Conservation (phyloP, 805 yeast genomes). For the Pichia rugopelliculosa region DNA sequence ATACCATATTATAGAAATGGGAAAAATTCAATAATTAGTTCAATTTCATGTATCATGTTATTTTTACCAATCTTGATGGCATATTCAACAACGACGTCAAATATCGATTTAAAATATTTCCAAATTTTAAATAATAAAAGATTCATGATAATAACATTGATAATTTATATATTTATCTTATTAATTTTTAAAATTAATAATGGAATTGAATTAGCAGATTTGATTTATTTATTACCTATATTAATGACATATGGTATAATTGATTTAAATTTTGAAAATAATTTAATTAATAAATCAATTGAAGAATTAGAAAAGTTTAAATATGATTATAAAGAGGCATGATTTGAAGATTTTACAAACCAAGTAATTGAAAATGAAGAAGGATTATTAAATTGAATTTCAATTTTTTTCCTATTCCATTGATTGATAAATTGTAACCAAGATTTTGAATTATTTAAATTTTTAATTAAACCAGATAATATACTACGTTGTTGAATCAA, state of each 20-base stretch:
- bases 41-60: slow-evolving; percentile 18
- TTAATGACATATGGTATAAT: slow-evolving; percentile 16
- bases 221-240: slow-evolving; percentile 23
- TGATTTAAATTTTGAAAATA: slow-evolving; percentile 15
- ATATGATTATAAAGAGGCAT: slow-evolving; percentile 28
- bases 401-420: slow-evolving; percentile 7
- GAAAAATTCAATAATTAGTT: slow-evolving; percentile 19
- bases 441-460: slow-evolving; percentile 11
- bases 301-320: slow-evolving; percentile 17
- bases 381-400: slow-evolving; percentile 2
- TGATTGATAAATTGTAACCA: slow-evolving; percentile 4
- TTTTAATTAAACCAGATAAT: slow-evolving; percentile 21
- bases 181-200: slow-evolving; percentile 7
- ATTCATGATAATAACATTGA: slow-evolving; percentile 1
- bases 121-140: background rate
- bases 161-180: slow-evolving; percentile 9
- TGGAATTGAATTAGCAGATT: slow-evolving; percentile 13
- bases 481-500: slow-evolving; percentile 17
- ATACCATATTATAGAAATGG: slow-evolving; percentile 23
- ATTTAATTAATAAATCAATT: slow-evolving; percentile 16
- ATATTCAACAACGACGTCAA: background rate
- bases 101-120: background rate
- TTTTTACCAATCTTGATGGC: slow-evolving; percentile 4
- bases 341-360: slow-evolving; percentile 16
- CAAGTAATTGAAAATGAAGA: slow-evolving; percentile 7